phyloP scores from a whole-genome alignment of 371 early-diverging fungal genomes.

The Quaeritorhiza haematococci region DNA sequence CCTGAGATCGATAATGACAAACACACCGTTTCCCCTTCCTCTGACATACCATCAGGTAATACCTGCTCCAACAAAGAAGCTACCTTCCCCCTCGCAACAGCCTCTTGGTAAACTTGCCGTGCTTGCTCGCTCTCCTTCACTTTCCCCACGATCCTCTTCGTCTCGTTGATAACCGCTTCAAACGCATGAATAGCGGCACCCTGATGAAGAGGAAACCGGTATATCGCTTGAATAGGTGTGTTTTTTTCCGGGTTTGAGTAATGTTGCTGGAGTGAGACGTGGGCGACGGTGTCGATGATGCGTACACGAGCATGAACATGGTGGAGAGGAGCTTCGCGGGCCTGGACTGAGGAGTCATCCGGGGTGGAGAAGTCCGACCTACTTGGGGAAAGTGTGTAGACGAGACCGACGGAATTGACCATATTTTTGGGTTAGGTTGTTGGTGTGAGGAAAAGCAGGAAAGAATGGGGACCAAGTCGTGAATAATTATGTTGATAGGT shows the following conservation, averaged over 20 bases:
- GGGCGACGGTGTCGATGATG: conserved; percentile 16
- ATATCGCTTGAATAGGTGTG: conserved; percentile 21
- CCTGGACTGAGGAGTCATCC: no score
- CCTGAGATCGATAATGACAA: no score
- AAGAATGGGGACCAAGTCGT: no score
- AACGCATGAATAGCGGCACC: conserved; percentile 20
- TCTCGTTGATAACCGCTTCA: conserved; percentile 15
- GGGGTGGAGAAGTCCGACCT: no score
- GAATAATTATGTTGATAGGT: no score
- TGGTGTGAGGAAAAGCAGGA: no score
- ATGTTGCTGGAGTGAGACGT: conserved; percentile 24
- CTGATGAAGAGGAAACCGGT: conserved; percentile 33
- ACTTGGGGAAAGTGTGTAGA: no score
- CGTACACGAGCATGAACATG: conserved; percentile 2
- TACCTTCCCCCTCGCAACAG: conserved; percentile 19
- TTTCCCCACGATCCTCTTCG: conserved; percentile 6
- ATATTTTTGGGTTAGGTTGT: no score
- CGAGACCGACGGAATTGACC: no score
- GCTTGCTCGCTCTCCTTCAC: conserved; percentile 26
- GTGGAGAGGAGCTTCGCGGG: no score
- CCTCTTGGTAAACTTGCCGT: conserved; percentile 16
- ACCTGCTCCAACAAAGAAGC: conserved; percentile 32
- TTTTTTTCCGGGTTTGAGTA: conserved; percentile 14
- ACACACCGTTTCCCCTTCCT: no score
- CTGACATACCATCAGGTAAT: conserved; percentile 19